Conservation (phyloP, 208 protist genomes). For the Strigomonas oncopelti region DNA sequence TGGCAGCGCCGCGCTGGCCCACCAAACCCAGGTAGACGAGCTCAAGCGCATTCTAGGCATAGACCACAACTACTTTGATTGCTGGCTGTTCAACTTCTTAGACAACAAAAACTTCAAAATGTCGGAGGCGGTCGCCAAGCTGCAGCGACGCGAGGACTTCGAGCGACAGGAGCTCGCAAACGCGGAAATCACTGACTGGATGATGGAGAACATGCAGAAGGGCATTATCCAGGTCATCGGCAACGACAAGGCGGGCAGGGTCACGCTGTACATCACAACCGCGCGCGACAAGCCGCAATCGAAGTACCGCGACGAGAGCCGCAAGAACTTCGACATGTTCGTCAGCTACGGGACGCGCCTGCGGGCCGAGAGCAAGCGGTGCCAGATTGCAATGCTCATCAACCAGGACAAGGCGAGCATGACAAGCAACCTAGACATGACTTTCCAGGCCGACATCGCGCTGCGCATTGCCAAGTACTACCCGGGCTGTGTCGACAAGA, state of each 20-base stretch:
- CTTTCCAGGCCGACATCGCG: slow-evolving; percentile 69
- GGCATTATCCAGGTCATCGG: slow-evolving; percentile 78
- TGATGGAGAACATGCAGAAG: slow-evolving; percentile 57
- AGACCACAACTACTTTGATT: slow-evolving; percentile 66
- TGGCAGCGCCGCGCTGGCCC: slow-evolving; percentile 40
- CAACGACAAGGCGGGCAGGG: slow-evolving; percentile 59
- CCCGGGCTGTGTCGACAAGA: slow-evolving; percentile 64
- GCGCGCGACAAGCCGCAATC: slow-evolving; percentile 43
- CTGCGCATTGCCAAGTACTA: slow-evolving; percentile 77
- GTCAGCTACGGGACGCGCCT: slow-evolving; percentile 70
- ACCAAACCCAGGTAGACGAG: slow-evolving; percentile 61
- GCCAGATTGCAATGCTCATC: slow-evolving; percentile 68
- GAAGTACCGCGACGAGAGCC: slow-evolving; percentile 37
- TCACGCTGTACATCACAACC: slow-evolving; percentile 58
- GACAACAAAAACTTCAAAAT: slow-evolving; percentile 86
- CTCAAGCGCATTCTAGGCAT: slow-evolving; percentile 62
- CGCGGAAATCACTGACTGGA: slow-evolving; percentile 67
- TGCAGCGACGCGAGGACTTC: slow-evolving; percentile 60
- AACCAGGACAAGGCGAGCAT: slow-evolving; percentile 74
- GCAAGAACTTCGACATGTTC: slow-evolving; percentile 70
- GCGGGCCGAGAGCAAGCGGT: slow-evolving; percentile 49
- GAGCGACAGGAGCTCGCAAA: slow-evolving; percentile 50
- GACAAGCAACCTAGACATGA: slow-evolving; percentile 72
- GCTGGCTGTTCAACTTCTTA: slow-evolving; percentile 81
- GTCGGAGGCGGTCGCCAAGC: slow-evolving; percentile 63